Conservation (phyloP, 371 early-diverging fungal species). For the Syncephalastrum contaminatum region DNA sequence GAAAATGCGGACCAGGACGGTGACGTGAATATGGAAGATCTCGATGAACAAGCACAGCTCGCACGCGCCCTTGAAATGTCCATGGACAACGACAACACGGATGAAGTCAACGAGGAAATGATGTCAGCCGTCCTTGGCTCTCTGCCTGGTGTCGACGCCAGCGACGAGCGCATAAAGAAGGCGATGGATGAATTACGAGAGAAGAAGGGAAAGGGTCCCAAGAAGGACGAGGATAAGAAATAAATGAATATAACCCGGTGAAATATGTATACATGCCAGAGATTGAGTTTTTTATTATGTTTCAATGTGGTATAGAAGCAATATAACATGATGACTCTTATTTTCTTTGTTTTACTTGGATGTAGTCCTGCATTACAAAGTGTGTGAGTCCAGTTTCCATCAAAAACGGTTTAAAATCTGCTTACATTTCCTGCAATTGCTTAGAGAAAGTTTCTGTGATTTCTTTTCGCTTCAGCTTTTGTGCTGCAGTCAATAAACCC, state of each 20-base stretch:
- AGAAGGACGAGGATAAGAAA: conserved; percentile 47
- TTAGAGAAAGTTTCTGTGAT: conserved; percentile 61
- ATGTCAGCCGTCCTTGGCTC: conserved; percentile 75
- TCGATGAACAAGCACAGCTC: conserved; percentile 88
- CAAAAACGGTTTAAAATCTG: no score
- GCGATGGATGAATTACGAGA: conserved; percentile 59
- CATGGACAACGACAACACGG: conserved; percentile 57
- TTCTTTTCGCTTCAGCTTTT: conserved; percentile 87
- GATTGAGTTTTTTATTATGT: no score
- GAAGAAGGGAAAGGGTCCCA: conserved; percentile 44
- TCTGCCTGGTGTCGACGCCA: conserved; percentile 87
- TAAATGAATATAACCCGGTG: conserved; percentile 9
- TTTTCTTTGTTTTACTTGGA: no score
- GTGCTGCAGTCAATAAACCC: conserved; percentile 85
- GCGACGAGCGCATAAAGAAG: conserved; percentile 83
- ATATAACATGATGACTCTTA: no score
- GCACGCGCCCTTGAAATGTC: conserved; percentile 87
- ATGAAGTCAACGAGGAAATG: conserved; percentile 38
- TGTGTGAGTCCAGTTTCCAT: no score
- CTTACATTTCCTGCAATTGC: conserved; percentile 66
- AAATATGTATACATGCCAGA: no score
- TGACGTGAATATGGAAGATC: conserved; percentile 72
- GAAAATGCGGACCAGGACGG: conserved; percentile 30
- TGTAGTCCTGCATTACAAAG: no score
- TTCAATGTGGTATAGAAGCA: no score